Evolutionary conservation across 2,329 filamentous ascomycete species (phyloP).

Genomic region (Gnomoniopsis sp.): DNA sequence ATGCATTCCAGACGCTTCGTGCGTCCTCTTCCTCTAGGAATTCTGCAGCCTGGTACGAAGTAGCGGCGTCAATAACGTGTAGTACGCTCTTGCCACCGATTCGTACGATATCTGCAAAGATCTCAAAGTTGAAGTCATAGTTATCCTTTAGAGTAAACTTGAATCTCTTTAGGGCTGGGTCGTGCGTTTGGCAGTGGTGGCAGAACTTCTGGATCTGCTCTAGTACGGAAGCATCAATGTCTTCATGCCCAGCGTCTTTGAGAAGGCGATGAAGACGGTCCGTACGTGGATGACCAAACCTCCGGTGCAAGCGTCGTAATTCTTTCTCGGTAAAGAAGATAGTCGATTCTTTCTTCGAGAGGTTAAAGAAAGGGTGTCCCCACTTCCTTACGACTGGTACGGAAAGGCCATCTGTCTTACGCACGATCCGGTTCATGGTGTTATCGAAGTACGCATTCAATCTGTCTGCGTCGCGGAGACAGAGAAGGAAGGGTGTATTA

Average conservation of each 20-base stretch:
- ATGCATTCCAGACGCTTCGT: neutral
- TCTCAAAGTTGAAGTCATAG: neutral
- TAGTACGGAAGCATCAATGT: neutral
- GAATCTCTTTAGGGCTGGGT: neutral
- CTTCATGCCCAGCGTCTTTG: neutral
- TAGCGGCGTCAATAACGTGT: neutral
- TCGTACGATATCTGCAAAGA: neutral
- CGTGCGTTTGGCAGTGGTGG: neutral
- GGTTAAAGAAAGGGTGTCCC: neutral
- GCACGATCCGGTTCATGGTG: too few relatives aligned
- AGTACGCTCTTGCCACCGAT: neutral
- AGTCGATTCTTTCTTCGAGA: neutral
- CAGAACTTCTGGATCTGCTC: neutral
- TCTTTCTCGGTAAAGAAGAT: neutral
- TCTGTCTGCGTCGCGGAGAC: too few relatives aligned
- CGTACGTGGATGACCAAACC: neutral
- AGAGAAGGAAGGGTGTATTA: too few relatives aligned
- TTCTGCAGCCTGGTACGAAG: neutral
- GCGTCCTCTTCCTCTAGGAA: neutral
- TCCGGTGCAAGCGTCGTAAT: neutral
- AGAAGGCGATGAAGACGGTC: neutral
- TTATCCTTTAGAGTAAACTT: neutral
- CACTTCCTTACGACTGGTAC: neutral
- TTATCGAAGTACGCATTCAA: too few relatives aligned
- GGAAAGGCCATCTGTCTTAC: too few relatives aligned